Evolutionary conservation across 2,329 filamentous ascomycete genomes (phyloP), one percentile per base, ranked within the genome.

Genomic region (Waltergamsia citrina): DNA sequence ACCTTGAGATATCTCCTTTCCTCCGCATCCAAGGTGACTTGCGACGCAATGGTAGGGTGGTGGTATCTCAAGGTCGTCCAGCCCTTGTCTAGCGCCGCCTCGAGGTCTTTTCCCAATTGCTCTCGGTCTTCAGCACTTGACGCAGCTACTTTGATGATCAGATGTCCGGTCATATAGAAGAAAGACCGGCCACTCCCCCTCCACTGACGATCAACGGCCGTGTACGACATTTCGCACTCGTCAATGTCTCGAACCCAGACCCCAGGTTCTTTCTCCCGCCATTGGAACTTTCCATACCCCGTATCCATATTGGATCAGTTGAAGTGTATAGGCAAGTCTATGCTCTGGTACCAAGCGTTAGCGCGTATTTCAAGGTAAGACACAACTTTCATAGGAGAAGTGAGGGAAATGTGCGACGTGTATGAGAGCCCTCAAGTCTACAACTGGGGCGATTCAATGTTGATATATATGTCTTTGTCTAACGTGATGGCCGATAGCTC

Each of bases 191-290:
- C 57, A 20, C 48, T 62, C 2, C 47, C 57, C 17, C 56, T 45
- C 25, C 55, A 63, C 0, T 46, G 40, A 9, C 50, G 53, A 0
- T 49, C 49, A 8, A 64, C 39, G 1, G 53, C 43, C 0, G 57
- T 50, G 37, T 67, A 67, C 23, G 59, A 60, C 12, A 56, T 41
- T 34, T 67, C 61, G 0, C 51, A 47, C 36, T 67, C 62, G 20
- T 67, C 61, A 7, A 58, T 43, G n/a, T 46, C 46, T 6, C 57
- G 51, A 6, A 49, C 42, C 55, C 57, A 62, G 2, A 46, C 20
- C 5, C 50, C 47, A 4, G 52, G 43, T 1, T 28, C 28, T 3
- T 32, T 38, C n/a, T 53, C 41, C 1, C 34, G 42, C 56, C 56
- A 58, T 11, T 34, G 17, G 18, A 38, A 33, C n/a, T 19, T 20